phyloP scores from a whole-genome alignment of 345 rosid genomes.

The Eucalyptus polyanthemos region DNA sequence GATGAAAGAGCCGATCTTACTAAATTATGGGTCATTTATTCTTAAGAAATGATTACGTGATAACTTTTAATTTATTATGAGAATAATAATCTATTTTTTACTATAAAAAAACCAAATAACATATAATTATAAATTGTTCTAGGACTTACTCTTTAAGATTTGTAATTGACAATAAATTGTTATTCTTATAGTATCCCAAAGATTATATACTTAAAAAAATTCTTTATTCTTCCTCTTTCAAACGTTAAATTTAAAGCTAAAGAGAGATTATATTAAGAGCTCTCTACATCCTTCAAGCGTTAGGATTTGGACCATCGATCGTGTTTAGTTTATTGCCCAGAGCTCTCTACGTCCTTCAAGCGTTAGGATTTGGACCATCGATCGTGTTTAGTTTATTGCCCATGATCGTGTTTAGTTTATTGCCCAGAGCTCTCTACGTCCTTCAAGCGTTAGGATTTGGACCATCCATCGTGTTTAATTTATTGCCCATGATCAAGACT shows the following conservation, averaged over 20 bases:
- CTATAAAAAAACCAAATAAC: accelerated
- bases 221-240: neutral
- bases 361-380: neutral
- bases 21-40: neutral
- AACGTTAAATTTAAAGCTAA: neutral
- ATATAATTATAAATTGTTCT: too few species aligned
- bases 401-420: neutral
- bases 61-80: too few species aligned
- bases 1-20: neutral
- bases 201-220: too few species aligned
- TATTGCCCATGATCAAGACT: neutral
- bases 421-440: neutral
- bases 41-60: too few species aligned
- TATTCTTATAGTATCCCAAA: accelerated
- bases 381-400: neutral
- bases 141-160: too few species aligned
- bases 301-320: neutral
- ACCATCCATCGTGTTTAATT: neutral
- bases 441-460: neutral
- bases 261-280: neutral
- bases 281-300: neutral
- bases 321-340: neutral
- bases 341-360: neutral
- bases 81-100: too few species aligned
- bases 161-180: too few species aligned